phyloP scores from a whole-genome alignment of 331 rosid genomes.

The Quercus tomentella region DNA sequence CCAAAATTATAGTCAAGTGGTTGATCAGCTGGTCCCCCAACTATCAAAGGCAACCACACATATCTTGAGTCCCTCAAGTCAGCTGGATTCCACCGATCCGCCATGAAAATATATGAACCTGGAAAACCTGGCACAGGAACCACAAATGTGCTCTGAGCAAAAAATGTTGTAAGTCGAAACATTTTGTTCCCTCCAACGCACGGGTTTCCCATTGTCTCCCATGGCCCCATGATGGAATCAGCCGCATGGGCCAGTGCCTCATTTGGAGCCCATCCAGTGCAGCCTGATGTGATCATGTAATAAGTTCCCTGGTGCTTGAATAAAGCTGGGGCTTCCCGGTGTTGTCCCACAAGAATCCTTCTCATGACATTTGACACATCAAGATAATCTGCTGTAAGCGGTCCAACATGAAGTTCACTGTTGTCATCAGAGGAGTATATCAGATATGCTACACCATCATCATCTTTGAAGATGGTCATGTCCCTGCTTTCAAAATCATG shows the following conservation, averaged over 20 bases:
- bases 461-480: conserved; percentile 93
- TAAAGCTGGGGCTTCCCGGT: conserved; percentile 92
- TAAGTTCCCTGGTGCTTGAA: conserved; percentile 87
- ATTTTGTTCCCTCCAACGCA: conserved; percentile 80
- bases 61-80: conserved; percentile 88
- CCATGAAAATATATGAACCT: conserved; percentile 75
- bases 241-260: conserved; percentile 94
- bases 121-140: conserved; percentile 67
- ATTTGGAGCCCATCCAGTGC: conserved; percentile 99
- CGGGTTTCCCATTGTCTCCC: conserved; percentile 94
- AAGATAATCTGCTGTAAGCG: conserved; percentile 78
- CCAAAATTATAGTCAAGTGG: conserved; percentile 84
- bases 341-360: conserved; percentile 84
- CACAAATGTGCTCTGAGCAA: conserved; percentile 88
- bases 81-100: conserved; percentile 92
- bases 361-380: conserved; percentile 50
- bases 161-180: conserved; percentile 70
- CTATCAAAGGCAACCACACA: conserved; percentile 91
- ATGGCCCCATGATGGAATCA: conserved; percentile 82
- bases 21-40: conserved; percentile 80
- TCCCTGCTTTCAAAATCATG: conserved; percentile 95
- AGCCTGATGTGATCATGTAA: conserved; percentile 98
- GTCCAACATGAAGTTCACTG: conserved; percentile 91
- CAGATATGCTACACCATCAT: conserved; percentile 80
- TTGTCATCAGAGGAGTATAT: conserved; percentile 92